Conservation (phyloP, 2,329 filamentous ascomycete genomes). For the Penicillium sp. region DNA sequence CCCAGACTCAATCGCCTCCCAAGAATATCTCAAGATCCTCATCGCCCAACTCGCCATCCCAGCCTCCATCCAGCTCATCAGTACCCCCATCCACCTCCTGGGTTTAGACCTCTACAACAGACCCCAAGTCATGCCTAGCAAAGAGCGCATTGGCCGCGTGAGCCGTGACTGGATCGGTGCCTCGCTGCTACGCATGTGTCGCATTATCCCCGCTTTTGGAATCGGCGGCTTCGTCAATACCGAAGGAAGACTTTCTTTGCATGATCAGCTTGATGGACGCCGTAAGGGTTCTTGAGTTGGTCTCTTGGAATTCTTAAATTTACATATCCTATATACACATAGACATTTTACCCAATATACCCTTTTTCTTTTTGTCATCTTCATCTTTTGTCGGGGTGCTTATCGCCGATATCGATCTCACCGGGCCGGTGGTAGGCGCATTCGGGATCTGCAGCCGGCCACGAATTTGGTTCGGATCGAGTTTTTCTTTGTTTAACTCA, state of each 20-base stretch:
- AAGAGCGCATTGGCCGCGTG: conserved; percentile 63
- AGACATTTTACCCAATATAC: conserved; percentile 23
- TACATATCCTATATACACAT: conserved; percentile 5
- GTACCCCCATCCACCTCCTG: conserved; percentile 79
- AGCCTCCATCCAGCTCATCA: conserved; percentile 73
- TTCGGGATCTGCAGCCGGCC: conserved; percentile 12
- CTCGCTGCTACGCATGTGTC: conserved; percentile 70
- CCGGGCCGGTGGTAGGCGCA: conserved; percentile 23
- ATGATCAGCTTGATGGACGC: conserved; percentile 28
- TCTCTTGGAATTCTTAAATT: neutral
- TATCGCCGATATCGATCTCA: conserved; percentile 5
- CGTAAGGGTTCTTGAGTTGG: conserved; percentile 13
- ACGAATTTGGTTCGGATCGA: neutral
- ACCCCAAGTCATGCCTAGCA: conserved; percentile 45
- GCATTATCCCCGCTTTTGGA: conserved; percentile 86
- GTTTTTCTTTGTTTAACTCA: neutral
- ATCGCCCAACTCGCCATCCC: conserved; percentile 78
- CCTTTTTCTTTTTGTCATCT: conserved; percentile 11
- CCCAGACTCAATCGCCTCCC: conserved; percentile 70
- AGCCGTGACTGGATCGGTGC: conserved; percentile 74
- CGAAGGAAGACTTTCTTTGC: conserved; percentile 33
- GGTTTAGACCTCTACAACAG: conserved; percentile 85
- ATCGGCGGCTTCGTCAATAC: conserved; percentile 82
- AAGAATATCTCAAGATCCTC: conserved; percentile 85
- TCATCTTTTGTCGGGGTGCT: neutral